Evolutionary conservation across 2,329 filamentous ascomycete genomes (phyloP), one percentile per base, ranked within the genome.

Genomic region (Westerdykella sp.): DNA sequence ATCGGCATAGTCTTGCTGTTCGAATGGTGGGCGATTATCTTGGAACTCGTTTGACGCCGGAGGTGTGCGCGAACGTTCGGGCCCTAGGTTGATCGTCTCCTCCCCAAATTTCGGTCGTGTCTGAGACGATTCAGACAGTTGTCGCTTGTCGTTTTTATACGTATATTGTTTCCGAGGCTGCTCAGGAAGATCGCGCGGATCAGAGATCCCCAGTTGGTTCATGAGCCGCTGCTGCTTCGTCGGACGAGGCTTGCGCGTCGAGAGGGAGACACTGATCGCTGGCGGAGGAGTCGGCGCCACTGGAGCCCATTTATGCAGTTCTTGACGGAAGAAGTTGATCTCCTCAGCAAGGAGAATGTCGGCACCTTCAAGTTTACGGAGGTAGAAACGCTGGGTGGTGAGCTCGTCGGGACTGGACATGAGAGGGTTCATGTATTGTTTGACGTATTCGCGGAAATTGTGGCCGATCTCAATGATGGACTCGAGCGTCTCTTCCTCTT

Each of bases 191-290:
- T 96, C 87, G 42, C 97, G 91, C 0, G 88, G 87, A 53, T 94
- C 88, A 3, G 90, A 84, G 11, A 97, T 87, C 2, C 89, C 90
- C 48, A 93, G 81, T 56, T 93, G 85, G 1, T 82, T 82, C 74
- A 98, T 84, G 58, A 97, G 79, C 71, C 96, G 97, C 66, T 97
- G 91, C 52, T 96, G 80, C 69, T 98, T 98, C 0, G 93, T 98
- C 7, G 93, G 93, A 7, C 93, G 83, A 34, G 93, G 93, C 68
- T 98, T 98, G 45, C 93, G 80, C 4, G 93, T 98, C 39, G 90
- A 96, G 49, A 90, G 79, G 1, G 91, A 97, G 13, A 84, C 79
- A 48, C 95, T 85, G 9, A 95, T 76, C 31, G 94, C 83, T 16
- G 90, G 90, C 3, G 93, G 93, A 11, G 93, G 75, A 12, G 87